Conservation (phyloP, 768 basidiomycete species). For the Pulveroboletus sp. region DNA sequence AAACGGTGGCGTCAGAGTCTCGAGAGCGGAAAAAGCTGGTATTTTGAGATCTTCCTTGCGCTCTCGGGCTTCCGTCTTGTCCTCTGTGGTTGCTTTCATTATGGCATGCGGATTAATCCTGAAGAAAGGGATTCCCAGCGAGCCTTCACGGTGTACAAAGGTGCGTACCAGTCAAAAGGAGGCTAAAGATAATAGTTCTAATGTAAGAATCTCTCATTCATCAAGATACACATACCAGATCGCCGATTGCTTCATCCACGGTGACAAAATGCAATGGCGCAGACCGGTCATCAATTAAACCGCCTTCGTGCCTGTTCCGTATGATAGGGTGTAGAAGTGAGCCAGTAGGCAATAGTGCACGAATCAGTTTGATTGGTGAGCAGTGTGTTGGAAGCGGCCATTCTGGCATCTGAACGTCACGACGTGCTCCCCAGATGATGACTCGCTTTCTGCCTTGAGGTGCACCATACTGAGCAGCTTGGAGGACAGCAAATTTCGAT, state of each 20-base stretch:
- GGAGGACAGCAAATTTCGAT: constrained; percentile 57
- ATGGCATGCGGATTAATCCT: constrained; percentile 59
- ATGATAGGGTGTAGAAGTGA: constrained; percentile 40
- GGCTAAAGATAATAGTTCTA: constrained; percentile 38
- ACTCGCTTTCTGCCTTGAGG: constrained; percentile 66
- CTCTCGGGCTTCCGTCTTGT: constrained; percentile 31
- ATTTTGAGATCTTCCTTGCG: constrained; percentile 42
- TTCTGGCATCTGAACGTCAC: constrained; percentile 52
- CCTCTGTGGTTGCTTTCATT: constrained; percentile 31
- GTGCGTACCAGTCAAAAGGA: constrained; percentile 61
- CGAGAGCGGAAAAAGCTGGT: constrained; percentile 40
- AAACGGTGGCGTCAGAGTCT: constrained; percentile 9
- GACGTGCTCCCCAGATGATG: constrained; percentile 64
- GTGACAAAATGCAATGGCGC: constrained; percentile 61
- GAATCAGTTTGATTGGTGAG: constrained; percentile 34
- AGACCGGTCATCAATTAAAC: constrained; percentile 35
- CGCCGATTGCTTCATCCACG: constrained; percentile 61
- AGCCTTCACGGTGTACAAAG: neutral
- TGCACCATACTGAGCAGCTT: constrained; percentile 68
- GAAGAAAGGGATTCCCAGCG: neutral
- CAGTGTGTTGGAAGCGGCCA: constrained; percentile 64
- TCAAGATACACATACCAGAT: constrained; percentile 49
- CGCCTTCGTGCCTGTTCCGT: constrained; percentile 36
- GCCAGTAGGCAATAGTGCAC: constrained; percentile 43
- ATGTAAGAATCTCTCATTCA: constrained; percentile 4